Evolutionary conservation across 345 rosid species (phyloP), one percentile per base, ranked within the genome.

Genomic region (Microcos paniculata): DNA sequence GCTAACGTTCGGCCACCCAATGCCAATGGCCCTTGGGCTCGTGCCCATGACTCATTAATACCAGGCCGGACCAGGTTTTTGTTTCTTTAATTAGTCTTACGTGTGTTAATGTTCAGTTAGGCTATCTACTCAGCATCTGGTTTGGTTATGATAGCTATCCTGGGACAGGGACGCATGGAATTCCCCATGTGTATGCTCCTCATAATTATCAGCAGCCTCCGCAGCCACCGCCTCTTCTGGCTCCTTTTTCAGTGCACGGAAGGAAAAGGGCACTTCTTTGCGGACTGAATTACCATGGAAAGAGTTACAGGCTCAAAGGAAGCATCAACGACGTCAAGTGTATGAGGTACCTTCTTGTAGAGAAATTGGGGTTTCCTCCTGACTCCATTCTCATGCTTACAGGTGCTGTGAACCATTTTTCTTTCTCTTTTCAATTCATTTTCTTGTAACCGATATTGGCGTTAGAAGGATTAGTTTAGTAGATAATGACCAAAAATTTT

Each of bases 231-330:
- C 78, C 81, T 0, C 7, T 23, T 3, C 23, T 76, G 23, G n/a
- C 80, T 58, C 66, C 77, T 23, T 75, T 80, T 28, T 31, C 84
- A 0, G 74, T 31, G 8, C 74, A 72, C 3, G 88, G 89, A 31
- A 77, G 83, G 82, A 90, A 83, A 71, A 77, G 88, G 51, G 94
- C 94, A 14, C 42, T 90, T 78, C 79, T 90, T 9, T 84, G 89
- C 35, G 92, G 92, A 52, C 82, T 88, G 8, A 85, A 79, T 74
- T 90, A 90, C 59, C 23, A 52, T 57, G 82, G 87, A 15, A 87
- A 79, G 66, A 79, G 76, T 72, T 79, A 84, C 75, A 74, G n/a
- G 35, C 77, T 88, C 7, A 83, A 80, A 76, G 91, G 94, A 56
- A 83, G 86, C 52, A 69, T 84, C 14, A 90, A 88, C 46, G 91